Evolutionary conservation across 1,284 basidiomycete species (phyloP), one percentile per base, ranked within the genome.

Genomic region (Ganoderma lingzhi): DNA sequence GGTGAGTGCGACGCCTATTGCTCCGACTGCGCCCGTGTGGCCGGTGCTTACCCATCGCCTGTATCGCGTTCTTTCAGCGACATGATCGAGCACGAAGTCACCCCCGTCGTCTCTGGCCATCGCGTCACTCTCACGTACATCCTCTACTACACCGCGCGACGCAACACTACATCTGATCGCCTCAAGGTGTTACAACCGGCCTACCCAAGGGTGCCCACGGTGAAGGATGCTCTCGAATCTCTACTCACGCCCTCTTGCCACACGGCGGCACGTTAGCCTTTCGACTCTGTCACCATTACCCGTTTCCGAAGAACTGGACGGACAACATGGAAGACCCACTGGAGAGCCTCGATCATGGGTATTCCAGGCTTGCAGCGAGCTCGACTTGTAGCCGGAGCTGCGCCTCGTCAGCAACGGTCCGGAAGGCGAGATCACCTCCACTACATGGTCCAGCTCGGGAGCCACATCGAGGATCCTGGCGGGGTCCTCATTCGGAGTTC

Each of bases 71-170:
- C 71, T 84, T 84, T 79, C 82, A 19, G 37, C 64, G 80, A 0
- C 83, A 84, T n/a, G n/a, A n/a, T 84, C 69, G 82, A 83, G 69
- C 82, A 86, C 73, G 84, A 85, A 70, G 82, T 87, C 14, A 42
- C 74, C 0, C 77, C 77, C 2, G 83, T 87, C 15, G 75, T 63
- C 9, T 78, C 78, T 0, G 85, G 86, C 0, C 77, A 81, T 65
- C 79, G 83, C 5, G 76, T 86, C 51, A 85, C 83, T 2, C 68
- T 87, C n/a, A 83, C 84, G 0, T 85, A 81, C 74, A 81, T 83
- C 71, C 77, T 83, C 23, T 80, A 77, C 66, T 76, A 78, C 64
- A 64, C n/a, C 6, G 37, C 37, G 58, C 23, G 19, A 30, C 10
- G 17, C 41, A 41, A 2, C 19, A 19, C 32, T 23, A 23, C 28